phyloP scores from a whole-genome alignment of 2,329 filamentous ascomycete species.

The Neurospora crassa region DNA sequence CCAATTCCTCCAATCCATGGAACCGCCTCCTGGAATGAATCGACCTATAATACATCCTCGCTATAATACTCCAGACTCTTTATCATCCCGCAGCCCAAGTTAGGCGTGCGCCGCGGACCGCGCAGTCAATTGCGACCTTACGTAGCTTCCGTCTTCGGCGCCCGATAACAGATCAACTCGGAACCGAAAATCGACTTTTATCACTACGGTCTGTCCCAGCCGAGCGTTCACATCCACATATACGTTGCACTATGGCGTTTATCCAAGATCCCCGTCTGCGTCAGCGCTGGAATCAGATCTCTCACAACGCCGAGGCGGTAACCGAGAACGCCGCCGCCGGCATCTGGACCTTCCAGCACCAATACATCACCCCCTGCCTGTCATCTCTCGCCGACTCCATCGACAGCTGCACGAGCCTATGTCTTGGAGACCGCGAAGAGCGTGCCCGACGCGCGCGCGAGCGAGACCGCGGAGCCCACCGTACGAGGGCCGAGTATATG shows the following conservation, averaged over 20 bases:
- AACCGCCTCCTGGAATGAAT: not conserved
- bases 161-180: not conserved
- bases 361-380: slow-evolving; percentile 77
- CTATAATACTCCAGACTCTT: not conserved
- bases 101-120: not conserved
- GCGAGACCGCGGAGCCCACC: slow-evolving; percentile 43
- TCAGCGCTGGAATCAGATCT: slow-evolving; percentile 87
- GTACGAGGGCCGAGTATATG: slow-evolving; percentile 61
- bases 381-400: slow-evolving; percentile 55
- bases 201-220: not conserved
- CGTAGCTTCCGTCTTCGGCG: not conserved
- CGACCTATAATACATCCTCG: not conserved
- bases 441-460: slow-evolving; percentile 59
- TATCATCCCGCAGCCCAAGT: not conserved
- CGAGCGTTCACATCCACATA: not conserved
- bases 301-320: slow-evolving; percentile 79
- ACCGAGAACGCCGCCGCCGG: slow-evolving; percentile 87
- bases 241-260: slow-evolving; percentile 39
- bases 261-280: slow-evolving; percentile 79
- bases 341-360: slow-evolving; percentile 80
- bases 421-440: slow-evolving; percentile 64
- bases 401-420: slow-evolving; percentile 62
- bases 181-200: not conserved
- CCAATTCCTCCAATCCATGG: not conserved
- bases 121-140: not conserved